Evolutionary conservation across 2,329 filamentous ascomycete species (phyloP).

Genomic region (Diaporthe citrichinensis): DNA sequence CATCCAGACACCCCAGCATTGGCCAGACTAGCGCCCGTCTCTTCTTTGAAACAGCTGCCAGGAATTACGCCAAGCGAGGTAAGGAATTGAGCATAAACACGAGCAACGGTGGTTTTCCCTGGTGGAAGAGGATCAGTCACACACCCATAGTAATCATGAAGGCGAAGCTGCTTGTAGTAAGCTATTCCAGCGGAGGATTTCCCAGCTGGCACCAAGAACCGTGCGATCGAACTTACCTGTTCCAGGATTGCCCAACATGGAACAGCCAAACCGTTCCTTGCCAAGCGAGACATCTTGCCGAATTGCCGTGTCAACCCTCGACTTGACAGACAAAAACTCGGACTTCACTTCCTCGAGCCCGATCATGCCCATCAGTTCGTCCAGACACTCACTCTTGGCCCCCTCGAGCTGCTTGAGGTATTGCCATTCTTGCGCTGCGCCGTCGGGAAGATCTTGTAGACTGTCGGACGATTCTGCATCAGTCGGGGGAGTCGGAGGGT

Average conservation of each 20-base stretch:
- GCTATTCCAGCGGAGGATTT: neutral
- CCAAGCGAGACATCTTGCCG: constrained; percentile 70
- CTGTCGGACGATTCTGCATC: constrained; percentile 36
- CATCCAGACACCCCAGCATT: constrained; percentile 71
- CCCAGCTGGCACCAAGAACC: neutral
- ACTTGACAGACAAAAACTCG: constrained; percentile 74
- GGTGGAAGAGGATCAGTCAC: constrained; percentile 35
- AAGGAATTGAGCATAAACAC: constrained; percentile 78
- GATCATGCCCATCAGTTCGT: constrained; percentile 78
- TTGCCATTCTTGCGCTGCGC: constrained; percentile 71
- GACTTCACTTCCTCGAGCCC: constrained; percentile 79
- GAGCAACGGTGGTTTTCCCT: constrained; percentile 83
- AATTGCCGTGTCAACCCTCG: constrained; percentile 70
- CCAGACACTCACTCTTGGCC: constrained; percentile 67
- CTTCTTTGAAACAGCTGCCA: constrained; percentile 74
- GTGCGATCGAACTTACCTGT: constrained; percentile 65
- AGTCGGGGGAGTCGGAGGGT: neutral
- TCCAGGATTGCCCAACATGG: constrained; percentile 80
- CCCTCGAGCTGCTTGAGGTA: constrained; percentile 68
- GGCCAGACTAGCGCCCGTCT: constrained; percentile 76
- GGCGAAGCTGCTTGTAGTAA: too few species aligned
- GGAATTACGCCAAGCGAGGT: constrained; percentile 73
- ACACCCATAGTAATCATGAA: neutral
- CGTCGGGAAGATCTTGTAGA: neutral
- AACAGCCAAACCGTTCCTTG: constrained; percentile 72